phyloP scores from a whole-genome alignment of 768 basidiomycete species.

The Lactifluus hygrophoroides region DNA sequence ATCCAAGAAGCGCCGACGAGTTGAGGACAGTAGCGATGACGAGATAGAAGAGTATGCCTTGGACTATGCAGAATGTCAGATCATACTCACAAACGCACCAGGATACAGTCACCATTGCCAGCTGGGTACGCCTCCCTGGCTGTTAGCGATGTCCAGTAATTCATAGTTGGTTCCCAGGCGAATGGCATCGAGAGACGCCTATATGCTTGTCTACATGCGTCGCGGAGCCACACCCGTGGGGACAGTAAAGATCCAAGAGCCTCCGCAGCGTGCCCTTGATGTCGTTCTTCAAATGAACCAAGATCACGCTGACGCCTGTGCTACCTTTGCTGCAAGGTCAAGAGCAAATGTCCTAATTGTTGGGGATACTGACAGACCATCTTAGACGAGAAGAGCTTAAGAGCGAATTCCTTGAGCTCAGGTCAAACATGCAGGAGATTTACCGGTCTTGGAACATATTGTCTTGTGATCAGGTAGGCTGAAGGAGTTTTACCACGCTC shows the following conservation, averaged over 20 bases:
- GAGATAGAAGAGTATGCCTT: slow-evolving; percentile 19
- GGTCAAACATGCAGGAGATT: slow-evolving; percentile 48
- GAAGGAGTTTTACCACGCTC: background rate
- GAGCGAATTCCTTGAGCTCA: slow-evolving; percentile 40
- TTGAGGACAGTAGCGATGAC: slow-evolving; percentile 50
- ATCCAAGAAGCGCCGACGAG: slow-evolving; percentile 42
- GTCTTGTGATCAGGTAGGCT: slow-evolving; percentile 40
- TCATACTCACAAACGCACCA: background rate
- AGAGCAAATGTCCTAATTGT: slow-evolving; percentile 16
- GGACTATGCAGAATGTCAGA: background rate
- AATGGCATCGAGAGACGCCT: slow-evolving; percentile 77
- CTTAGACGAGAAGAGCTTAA: slow-evolving; percentile 37
- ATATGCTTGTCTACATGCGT: slow-evolving; percentile 88
- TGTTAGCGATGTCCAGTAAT: background rate
- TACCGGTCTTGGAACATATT: slow-evolving; percentile 54
- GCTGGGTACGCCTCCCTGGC: background rate
- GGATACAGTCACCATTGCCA: slow-evolving; percentile 12
- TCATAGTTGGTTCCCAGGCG: slow-evolving; percentile 20
- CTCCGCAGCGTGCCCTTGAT: slow-evolving; percentile 47
- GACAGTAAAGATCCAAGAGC: slow-evolving; percentile 27
- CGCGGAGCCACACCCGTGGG: background rate
- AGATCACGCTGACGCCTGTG: slow-evolving; percentile 45
- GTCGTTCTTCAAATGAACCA: slow-evolving; percentile 49
- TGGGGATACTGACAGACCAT: slow-evolving; percentile 1
- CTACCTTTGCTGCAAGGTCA: slow-evolving; percentile 40